Base-by-base conservation (phyloP, 2,329 filamentous ascomycete species). In the Penicillium concentricum region DNA sequence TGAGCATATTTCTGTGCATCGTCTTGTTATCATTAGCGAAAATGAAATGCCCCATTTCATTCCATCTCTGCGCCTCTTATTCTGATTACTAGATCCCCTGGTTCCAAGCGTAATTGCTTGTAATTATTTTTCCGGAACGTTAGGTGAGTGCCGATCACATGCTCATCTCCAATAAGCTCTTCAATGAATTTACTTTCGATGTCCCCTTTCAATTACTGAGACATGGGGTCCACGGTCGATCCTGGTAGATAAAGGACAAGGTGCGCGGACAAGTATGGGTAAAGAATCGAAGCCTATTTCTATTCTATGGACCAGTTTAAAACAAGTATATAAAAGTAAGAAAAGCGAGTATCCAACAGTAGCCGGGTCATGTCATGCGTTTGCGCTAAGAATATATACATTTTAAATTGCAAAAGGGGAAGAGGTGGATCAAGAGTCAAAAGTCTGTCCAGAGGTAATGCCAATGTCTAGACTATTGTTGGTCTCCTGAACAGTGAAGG, bases 311-410 rank as follows among this genome's bases (percentile, higher is more conserved):
- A 16, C 39, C 5, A 34, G 24, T 13, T 5, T 20, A 37, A 22
- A 15, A 12, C 32, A 52, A 22, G 7, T n/a, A 22, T 42, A 20
- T n/a, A 34, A 32, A 34, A 24, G 6, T 12, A n/a, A 34, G 12
- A 26, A 54, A 34, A 32, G 26, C 35, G 38, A 37, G 7, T 18
- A 35, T 54, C 28, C n/a, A 42, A 51, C 16, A 30, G 38, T 37
- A 39, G 30, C 34, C 22, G 50, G 39, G 30, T 66, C 61, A 43
- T 65, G 45, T 42, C 51, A 57, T 63, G 57, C 59, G 56, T 62
- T 61, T 47, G 48, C 51, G 58, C 52, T 62, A 60, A 60, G 38
- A 35, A 54, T 66, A 66, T 66, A 57, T 66, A 66, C 59, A 60
- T 49, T 57, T 34, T 35, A 15, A 35, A 45, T 34, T 48, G 28